Conservation (phyloP, 148 eudicot species). For the Persicaria tinctoria region DNA sequence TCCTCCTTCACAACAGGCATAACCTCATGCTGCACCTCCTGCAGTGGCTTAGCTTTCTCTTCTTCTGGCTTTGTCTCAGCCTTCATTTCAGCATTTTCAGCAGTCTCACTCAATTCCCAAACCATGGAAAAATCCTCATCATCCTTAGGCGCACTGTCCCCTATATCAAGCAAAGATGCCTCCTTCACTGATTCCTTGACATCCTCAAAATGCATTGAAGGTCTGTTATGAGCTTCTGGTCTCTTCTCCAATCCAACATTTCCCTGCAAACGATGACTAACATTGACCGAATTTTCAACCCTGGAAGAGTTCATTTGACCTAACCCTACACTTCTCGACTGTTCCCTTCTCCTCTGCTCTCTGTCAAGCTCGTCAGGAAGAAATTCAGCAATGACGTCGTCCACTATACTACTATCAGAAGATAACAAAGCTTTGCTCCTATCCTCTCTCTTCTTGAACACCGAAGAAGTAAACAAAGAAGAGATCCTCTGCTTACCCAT, state of each 20-base stretch:
- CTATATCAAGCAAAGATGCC: constrained; percentile 1
- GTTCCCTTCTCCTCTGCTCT: constrained; percentile 52
- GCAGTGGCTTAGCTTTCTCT: background rate
- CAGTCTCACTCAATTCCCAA: background rate
- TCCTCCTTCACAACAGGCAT: background rate
- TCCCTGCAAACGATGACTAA: constrained; percentile 12
- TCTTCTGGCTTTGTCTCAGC: constrained; percentile 11
- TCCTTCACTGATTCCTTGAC: constrained; percentile 18
- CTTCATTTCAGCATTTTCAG: constrained; percentile 21
- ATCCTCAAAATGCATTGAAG: constrained; percentile 12
- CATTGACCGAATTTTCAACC: constrained; percentile 24
- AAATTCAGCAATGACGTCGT: constrained; percentile 87
- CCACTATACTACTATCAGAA: constrained; percentile 64
- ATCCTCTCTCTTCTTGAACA: constrained; percentile 61
- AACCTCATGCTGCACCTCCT: background rate
- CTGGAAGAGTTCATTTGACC: constrained; percentile 16
- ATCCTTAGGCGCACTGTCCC: constrained; percentile 13
- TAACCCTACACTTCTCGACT: constrained; percentile 21
- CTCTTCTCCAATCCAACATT: constrained; percentile 15
- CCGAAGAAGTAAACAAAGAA: constrained; percentile 63
- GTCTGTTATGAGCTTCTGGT: constrained; percentile 12
- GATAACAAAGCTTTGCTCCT: constrained; percentile 23
- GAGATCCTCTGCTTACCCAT: constrained; percentile 81
- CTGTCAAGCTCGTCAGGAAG: constrained; percentile 84
- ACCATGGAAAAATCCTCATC: constrained; percentile 17